Evolutionary conservation across 2,329 filamentous ascomycete species (phyloP).

Genomic region (Dothiorella sarmentorum): DNA sequence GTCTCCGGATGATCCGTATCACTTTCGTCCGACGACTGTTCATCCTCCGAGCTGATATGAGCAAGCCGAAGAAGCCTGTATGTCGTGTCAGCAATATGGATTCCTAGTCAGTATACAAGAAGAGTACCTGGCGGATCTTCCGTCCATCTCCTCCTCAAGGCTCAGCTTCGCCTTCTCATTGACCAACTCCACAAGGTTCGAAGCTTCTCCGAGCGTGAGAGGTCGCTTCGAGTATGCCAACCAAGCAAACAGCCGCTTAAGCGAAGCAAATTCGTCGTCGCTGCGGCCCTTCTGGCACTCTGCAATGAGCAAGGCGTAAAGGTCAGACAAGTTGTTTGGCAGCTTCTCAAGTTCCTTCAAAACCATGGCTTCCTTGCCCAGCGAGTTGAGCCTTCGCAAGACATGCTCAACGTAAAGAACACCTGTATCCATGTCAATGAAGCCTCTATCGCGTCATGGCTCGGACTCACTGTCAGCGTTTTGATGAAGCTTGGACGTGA

Average conservation of each 20-base stretch:
- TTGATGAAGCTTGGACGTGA: constrained; percentile 30
- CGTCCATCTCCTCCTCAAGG: constrained; percentile 24
- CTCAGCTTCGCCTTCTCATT: constrained; percentile 21
- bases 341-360: constrained; percentile 30
- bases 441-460: not conserved
- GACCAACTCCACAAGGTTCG: constrained; percentile 20
- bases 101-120: not conserved
- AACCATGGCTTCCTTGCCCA: constrained; percentile 35
- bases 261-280: constrained; percentile 22
- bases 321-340: constrained; percentile 17
- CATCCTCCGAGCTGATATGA: constrained; percentile 9
- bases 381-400: constrained; percentile 28
- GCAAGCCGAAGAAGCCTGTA: constrained; percentile 24
- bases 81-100: not conserved
- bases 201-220: constrained; percentile 24
- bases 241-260: constrained; percentile 26
- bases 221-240: constrained; percentile 25
- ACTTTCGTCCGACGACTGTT: constrained; percentile 20
- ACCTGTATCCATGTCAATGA: constrained; percentile 23
- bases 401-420: constrained; percentile 40
- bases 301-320: constrained; percentile 22
- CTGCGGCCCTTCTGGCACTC: constrained; percentile 24
- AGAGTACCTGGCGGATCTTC: constrained; percentile 23
- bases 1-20: constrained; percentile 20
- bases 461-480: constrained; percentile 31